Conservation (phyloP, 2,329 filamentous ascomycete species). For the Verticillium longisporum region DNA sequence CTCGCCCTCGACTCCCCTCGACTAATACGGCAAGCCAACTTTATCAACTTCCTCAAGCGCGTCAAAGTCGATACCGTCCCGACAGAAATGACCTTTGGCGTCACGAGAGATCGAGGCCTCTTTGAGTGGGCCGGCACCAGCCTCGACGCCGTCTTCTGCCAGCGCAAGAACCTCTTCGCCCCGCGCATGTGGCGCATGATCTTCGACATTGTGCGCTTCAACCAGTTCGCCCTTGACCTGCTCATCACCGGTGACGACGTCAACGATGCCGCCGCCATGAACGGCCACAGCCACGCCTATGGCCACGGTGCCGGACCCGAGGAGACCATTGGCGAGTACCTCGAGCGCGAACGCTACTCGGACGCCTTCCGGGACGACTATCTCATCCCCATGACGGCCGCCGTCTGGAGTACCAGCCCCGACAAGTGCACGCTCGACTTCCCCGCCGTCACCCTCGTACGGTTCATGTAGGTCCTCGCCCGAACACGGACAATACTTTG, state of each 20-base stretch:
- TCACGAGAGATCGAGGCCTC: constrained; percentile 65
- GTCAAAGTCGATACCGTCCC: constrained; percentile 57
- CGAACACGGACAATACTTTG: constrained; percentile 12
- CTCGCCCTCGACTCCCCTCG: neutral
- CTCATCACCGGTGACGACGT: constrained; percentile 47
- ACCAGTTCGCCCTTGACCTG: constrained; percentile 71
- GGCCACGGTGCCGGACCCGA: constrained; percentile 13
- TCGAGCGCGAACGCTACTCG: constrained; percentile 71
- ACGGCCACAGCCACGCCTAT: constrained; percentile 15
- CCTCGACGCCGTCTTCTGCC: constrained; percentile 60
- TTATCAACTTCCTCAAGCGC: constrained; percentile 64
- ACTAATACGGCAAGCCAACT: constrained; percentile 55
- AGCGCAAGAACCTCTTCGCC: constrained; percentile 62
- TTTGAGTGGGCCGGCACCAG: constrained; percentile 75
- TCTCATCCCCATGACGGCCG: constrained; percentile 74
- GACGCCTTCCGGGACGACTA: constrained; percentile 74
- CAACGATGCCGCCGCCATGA: constrained; percentile 26
- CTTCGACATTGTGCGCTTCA: constrained; percentile 80
- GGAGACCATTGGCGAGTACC: constrained; percentile 68
- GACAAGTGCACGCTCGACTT: constrained; percentile 70
- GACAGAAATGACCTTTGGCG: constrained; percentile 71
- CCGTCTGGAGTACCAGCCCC: constrained; percentile 75
- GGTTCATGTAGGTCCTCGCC: constrained; percentile 58
- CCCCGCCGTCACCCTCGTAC: constrained; percentile 64
- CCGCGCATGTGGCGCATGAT: constrained; percentile 73